These are phyloP conservation scores for Globisporangium cystogenes DNA, from an alignment of 352 stramenopile species.

Conservation along the genomic window DNA sequence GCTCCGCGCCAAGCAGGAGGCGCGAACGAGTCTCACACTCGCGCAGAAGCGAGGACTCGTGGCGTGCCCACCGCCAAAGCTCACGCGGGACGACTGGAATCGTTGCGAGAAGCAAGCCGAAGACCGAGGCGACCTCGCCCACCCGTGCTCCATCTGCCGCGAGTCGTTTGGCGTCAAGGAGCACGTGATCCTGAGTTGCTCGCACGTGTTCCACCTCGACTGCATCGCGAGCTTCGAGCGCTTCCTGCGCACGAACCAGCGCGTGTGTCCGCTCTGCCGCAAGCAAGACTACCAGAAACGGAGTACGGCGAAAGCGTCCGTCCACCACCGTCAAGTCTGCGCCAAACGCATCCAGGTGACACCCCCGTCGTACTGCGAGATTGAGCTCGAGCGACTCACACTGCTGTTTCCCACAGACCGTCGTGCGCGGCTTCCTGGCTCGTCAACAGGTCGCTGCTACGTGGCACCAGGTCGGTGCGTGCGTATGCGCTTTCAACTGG, in stretches of 20 bases:
- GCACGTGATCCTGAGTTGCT: slow-evolving; percentile 83
- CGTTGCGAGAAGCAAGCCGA: slow-evolving; percentile 60
- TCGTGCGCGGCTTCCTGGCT: slow-evolving; percentile 28
- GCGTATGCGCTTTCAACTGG: background rate
- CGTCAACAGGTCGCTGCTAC: slow-evolving; percentile 16
- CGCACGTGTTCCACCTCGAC: slow-evolving; percentile 80
- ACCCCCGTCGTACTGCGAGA: background rate
- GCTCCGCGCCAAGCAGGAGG: slow-evolving; percentile 18
- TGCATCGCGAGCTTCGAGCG: slow-evolving; percentile 83
- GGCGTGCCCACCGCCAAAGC: slow-evolving; percentile 42
- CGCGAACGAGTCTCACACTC: slow-evolving; percentile 37
- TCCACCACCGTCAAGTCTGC: slow-evolving; percentile 42
- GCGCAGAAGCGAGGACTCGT: slow-evolving; percentile 72
- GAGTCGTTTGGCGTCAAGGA: slow-evolving; percentile 66
- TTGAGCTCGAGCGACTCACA: background rate
- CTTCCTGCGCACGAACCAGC: slow-evolving; percentile 72
- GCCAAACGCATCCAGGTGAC: slow-evolving; percentile 52
- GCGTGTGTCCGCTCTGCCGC: slow-evolving; percentile 76
- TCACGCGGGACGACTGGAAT: slow-evolving; percentile 67
- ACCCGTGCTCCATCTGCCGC: slow-evolving; percentile 82
- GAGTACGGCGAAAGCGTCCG: slow-evolving; percentile 42
- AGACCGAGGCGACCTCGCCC: slow-evolving; percentile 44
- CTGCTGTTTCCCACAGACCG: slow-evolving; percentile 14
- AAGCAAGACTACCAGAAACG: slow-evolving; percentile 83
- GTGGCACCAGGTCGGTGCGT: slow-evolving; percentile 25